These are phyloP conservation scores for Monosporascus sp. DNA, from an alignment of 2,329 filamentous ascomycete species.

Conservation along the genomic window DNA sequence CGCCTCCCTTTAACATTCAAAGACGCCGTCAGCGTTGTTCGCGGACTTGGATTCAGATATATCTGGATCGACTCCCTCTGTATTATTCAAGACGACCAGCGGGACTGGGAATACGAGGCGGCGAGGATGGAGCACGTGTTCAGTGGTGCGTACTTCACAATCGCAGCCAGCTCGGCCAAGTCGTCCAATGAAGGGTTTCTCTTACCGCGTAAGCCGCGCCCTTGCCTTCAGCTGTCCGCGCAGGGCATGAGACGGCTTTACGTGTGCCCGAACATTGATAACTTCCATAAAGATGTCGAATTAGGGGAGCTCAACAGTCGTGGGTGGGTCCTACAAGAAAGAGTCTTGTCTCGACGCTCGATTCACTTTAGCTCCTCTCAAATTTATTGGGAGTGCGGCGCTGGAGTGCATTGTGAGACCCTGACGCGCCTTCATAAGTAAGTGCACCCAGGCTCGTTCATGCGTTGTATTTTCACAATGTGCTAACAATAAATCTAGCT, in stretches of 20 bases:
- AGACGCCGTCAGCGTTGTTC: background rate
- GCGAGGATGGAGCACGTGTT: background rate
- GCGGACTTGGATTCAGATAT: background rate
- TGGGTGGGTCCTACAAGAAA: slow-evolving; percentile 25
- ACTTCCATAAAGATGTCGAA: slow-evolving; percentile 18
- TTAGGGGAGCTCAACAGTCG: slow-evolving; percentile 13
- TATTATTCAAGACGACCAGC: background rate
- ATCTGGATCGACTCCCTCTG: background rate
- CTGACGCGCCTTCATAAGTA: slow-evolving; percentile 3
- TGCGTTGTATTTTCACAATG: too few relatives aligned
- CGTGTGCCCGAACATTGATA: slow-evolving; percentile 9
- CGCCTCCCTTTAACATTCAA: slow-evolving; percentile 3
- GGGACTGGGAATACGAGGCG: background rate
- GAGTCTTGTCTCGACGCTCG: slow-evolving; percentile 18
- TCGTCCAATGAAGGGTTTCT: background rate
- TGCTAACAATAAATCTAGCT: background rate
- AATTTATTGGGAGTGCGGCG: slow-evolving; percentile 22
- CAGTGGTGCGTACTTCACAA: background rate
- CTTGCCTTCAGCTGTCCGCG: background rate
- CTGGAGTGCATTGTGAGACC: slow-evolving; percentile 5
- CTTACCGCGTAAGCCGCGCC: background rate
- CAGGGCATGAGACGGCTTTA: background rate
- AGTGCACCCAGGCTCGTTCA: background rate
- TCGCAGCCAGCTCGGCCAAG: background rate
- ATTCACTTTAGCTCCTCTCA: slow-evolving; percentile 23